Evolutionary conservation across 2,329 filamentous ascomycete genomes (phyloP).

Genomic region (Colletotrichum sp.): DNA sequence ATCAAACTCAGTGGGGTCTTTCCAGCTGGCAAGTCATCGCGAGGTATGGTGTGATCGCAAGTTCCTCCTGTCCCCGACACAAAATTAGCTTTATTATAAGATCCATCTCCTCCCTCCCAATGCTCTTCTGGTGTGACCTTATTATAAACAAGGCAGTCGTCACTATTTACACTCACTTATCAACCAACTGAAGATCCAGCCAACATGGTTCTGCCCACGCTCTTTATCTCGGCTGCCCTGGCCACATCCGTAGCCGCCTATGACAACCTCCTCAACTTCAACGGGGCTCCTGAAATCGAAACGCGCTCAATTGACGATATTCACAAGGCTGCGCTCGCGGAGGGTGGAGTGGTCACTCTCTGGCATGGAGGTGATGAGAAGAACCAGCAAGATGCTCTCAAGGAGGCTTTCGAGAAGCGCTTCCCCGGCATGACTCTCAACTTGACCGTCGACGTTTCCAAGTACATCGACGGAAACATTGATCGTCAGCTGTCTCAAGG

Average conservation of each 20-base stretch:
- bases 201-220: neutral
- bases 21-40: neutral
- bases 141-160: neutral
- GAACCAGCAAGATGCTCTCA: slow-evolving; percentile 42
- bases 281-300: slow-evolving; percentile 33
- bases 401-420: slow-evolving; percentile 45
- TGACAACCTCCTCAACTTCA: slow-evolving; percentile 2
- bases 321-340: slow-evolving; percentile 51
- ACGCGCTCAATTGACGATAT: slow-evolving; percentile 54
- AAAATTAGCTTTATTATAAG: neutral
- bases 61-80: neutral
- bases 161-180: neutral
- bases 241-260: neutral
- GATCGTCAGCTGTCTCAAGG: slow-evolving; percentile 48
- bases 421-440: slow-evolving; percentile 58
- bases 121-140: neutral
- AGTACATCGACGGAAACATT: slow-evolving; percentile 55
- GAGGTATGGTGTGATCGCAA: neutral
- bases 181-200: neutral
- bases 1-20: neutral
- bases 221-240: neutral
- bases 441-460: slow-evolving; percentile 62
- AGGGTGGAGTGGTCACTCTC: slow-evolving; percentile 48
- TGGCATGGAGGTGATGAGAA: slow-evolving; percentile 55
- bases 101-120: neutral